Percentiles rank a stretch among this genome's conserved stretches.
These are phyloP conservation scores for Acmispon strigosus DNA, from an alignment of 306 rosid species.

Conservation along the genomic window DNA sequence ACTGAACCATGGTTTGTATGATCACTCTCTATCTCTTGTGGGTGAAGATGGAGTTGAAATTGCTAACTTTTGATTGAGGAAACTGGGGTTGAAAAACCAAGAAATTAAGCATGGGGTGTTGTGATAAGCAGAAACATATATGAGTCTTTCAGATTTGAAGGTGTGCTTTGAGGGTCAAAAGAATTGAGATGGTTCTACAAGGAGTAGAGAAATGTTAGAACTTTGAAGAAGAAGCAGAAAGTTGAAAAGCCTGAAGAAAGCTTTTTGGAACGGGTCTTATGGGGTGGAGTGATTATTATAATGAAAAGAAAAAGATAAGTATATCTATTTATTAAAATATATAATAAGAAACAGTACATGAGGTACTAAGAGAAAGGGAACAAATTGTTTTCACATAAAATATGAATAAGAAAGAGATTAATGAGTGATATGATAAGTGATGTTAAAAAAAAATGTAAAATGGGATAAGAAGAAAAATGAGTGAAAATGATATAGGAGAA, in stretches of 20 bases:
- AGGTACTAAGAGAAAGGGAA: constrained; percentile 1
- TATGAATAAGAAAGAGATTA: no score
- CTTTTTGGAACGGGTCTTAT: constrained; percentile 54
- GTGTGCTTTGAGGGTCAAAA: constrained; percentile 24
- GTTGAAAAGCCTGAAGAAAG: constrained; percentile 45
- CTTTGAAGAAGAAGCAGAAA: constrained; percentile 50
- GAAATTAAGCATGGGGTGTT: constrained; percentile 17
- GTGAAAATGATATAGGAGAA: no score
- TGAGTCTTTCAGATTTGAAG: not conserved
- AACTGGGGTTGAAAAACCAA: constrained; percentile 15
- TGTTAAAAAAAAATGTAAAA: no score
- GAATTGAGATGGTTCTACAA: constrained; percentile 40
- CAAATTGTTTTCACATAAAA: no score
- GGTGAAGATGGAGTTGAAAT: not conserved
- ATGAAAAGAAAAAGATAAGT: not conserved
- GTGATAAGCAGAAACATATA: constrained; percentile 12
- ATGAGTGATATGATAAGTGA: no score
- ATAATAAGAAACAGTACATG: constrained; percentile 5
- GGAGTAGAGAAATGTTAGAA: constrained; percentile 28
- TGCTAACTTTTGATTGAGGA: constrained; percentile 18
- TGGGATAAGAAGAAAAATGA: no score
- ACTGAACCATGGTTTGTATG: constrained; percentile 33
- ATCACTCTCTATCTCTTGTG: not conserved
- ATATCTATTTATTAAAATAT: not conserved
- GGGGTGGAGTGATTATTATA: constrained; percentile 41